Conservation (phyloP, 2,329 filamentous ascomycete genomes). For the Fusarium chuoi region DNA sequence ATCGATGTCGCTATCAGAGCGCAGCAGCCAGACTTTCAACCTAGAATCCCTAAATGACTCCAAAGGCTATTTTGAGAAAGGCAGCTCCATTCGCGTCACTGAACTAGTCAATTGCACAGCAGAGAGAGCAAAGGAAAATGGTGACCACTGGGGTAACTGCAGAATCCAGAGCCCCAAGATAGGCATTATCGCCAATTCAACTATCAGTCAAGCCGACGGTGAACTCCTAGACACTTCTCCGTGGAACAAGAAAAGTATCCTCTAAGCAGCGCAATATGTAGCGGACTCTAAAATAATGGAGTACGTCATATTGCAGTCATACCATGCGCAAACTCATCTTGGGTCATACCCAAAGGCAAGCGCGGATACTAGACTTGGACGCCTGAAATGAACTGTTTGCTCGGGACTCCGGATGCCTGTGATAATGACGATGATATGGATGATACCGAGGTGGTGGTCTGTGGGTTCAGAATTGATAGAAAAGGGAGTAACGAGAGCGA, state of each 20-base stretch:
- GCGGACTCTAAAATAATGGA: neutral
- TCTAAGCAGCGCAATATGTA: neutral
- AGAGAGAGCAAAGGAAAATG: neutral
- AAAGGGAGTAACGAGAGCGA: neutral
- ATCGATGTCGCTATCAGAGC: neutral
- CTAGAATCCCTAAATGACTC: neutral
- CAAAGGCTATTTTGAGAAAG: neutral
- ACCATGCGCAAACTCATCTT: neutral
- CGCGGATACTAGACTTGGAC: neutral
- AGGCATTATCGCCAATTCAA: neutral
- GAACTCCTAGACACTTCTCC: neutral
- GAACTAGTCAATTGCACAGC: neutral
- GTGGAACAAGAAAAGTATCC: neutral
- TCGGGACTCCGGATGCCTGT: no score
- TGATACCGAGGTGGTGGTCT: neutral
- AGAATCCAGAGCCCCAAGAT: neutral
- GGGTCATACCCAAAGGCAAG: neutral
- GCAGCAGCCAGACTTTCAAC: neutral
- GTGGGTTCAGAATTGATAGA: neutral
- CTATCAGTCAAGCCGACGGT: accelerated
- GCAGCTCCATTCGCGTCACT: neutral
- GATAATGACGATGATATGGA: neutral
- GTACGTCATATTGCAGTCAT: neutral
- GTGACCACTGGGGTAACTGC: neutral
- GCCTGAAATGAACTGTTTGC: neutral